Conservation (phyloP, 1,139 yeast genomes). For the Spathaspora sp. region DNA sequence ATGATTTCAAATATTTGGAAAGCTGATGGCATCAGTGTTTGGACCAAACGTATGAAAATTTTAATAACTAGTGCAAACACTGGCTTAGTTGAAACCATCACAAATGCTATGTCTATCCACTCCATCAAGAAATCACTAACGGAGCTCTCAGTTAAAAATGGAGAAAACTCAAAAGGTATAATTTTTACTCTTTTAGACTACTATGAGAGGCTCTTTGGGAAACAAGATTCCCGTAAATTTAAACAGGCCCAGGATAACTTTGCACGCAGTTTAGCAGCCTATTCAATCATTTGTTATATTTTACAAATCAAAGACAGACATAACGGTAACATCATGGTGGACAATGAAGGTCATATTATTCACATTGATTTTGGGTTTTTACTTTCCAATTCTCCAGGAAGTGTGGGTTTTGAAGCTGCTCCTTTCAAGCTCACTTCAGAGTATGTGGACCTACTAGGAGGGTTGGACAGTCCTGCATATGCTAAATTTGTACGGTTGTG, state of each 20-base stretch:
- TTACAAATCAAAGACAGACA: conserved; percentile 94
- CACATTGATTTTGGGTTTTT: conserved; percentile 96
- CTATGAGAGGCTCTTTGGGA: conserved; percentile 73
- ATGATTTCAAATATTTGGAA: conserved; percentile 87
- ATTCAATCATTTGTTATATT: conserved; percentile 83
- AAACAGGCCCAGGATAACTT: conserved; percentile 79
- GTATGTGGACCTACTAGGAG: conserved; percentile 85
- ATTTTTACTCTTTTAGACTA: conserved; percentile 77
- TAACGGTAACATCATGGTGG: conserved; percentile 93
- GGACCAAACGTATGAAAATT: conserved; percentile 94
- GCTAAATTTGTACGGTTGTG: conserved; percentile 58
- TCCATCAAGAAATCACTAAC: conserved; percentile 91
- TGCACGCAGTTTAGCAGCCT: conserved; percentile 82
- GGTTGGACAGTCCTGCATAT: conserved; percentile 60
- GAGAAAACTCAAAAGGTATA: conserved; percentile 65
- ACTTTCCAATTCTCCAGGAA: conserved; percentile 91
- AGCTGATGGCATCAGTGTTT: conserved; percentile 59
- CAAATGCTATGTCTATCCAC: conserved; percentile 89
- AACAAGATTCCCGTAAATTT: conserved; percentile 47
- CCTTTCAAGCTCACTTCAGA: conserved; percentile 91
- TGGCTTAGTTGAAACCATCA: conserved; percentile 93
- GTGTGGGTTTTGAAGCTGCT: conserved; percentile 95
- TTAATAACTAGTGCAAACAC: conserved; percentile 86
- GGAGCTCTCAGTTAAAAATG: conserved; percentile 62
- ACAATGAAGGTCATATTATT: conserved; percentile 89